phyloP scores from a whole-genome alignment of 2,329 filamentous ascomycete genomes.

The Pyricularia grisea region DNA sequence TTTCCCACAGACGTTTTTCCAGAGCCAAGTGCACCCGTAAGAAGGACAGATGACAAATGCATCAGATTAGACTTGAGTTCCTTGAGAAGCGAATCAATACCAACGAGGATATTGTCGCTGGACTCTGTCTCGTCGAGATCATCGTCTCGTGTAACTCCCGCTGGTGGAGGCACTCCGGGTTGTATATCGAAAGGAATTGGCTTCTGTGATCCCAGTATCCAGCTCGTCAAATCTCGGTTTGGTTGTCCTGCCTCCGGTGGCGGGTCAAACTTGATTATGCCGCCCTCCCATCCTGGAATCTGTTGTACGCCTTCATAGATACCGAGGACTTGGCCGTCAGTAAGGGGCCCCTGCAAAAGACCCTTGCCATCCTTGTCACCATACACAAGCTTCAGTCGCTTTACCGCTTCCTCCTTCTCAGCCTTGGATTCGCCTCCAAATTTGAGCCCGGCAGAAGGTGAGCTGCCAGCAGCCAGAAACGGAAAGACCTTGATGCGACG shows the following conservation, averaged over 20 bases:
- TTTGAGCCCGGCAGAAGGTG: constrained; percentile 46
- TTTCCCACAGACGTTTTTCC: constrained; percentile 81
- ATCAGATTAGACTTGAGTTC: constrained; percentile 68
- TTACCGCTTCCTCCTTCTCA: constrained; percentile 68
- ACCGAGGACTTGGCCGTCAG: constrained; percentile 74
- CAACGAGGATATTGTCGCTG: constrained; percentile 54
- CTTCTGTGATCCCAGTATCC: constrained; percentile 71
- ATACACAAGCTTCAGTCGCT: constrained; percentile 65
- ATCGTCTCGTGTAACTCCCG: constrained; percentile 57
- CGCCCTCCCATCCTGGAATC: constrained; percentile 67
- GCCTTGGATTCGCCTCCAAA: constrained; percentile 84
- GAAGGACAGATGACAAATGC: constrained; percentile 78
- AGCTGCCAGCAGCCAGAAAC: constrained; percentile 43
- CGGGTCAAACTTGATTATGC: constrained; percentile 70
- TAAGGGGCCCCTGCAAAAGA: constrained; percentile 74
- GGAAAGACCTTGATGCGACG: constrained; percentile 63
- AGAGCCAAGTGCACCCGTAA: constrained; percentile 82
- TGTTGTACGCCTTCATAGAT: constrained; percentile 42
- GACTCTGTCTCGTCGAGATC: constrained; percentile 23
- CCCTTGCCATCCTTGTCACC: constrained; percentile 47
- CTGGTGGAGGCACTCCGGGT: constrained; percentile 18
- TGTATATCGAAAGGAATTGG: constrained; percentile 70
- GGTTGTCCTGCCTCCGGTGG: constrained; percentile 29
- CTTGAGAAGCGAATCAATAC: constrained; percentile 68
- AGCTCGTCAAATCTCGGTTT: constrained; percentile 37